phyloP scores from a whole-genome alignment of 345 rosid genomes.

The Turritis glabra region DNA sequence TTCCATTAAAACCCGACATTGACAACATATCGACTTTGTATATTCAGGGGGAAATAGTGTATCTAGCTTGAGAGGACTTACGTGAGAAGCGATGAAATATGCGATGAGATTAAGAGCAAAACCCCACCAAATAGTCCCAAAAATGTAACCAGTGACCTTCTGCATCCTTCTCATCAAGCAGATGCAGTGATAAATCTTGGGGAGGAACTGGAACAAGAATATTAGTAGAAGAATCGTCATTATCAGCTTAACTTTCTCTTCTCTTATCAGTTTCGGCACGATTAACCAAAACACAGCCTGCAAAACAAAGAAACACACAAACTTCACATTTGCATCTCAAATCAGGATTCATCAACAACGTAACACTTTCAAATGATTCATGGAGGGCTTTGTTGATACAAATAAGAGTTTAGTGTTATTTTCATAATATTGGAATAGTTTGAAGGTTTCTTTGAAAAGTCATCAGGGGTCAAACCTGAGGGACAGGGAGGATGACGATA shows the following conservation, averaged over 20 bases:
- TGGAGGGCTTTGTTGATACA: neutral
- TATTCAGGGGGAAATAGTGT: neutral
- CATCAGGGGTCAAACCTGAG: conserved; percentile 58
- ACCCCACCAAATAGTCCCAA: conserved; percentile 98
- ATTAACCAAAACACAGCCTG: conserved; percentile 84
- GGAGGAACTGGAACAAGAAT: conserved; percentile 58
- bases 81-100: conserved; percentile 91
- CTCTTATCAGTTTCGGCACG: conserved; percentile 64
- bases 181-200: conserved; percentile 87
- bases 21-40: neutral
- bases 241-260: conserved; percentile 60
- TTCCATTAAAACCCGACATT: neutral
- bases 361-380: neutral
- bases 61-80: conserved; percentile 38
- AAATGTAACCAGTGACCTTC: conserved; percentile 88
- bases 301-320: conserved; percentile 17
- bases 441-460: conserved; percentile 1
- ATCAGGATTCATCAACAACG: neutral
- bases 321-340: conserved; percentile 5
- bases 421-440: neutral
- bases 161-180: conserved; percentile 76
- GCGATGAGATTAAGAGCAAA: conserved; percentile 89
- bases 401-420: neutral
- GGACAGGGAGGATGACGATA: conserved; percentile 84
- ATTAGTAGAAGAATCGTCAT: conserved; percentile 61